Evolutionary conservation across 257 asterid species (phyloP), one percentile per base, ranked within the genome.

Genomic region (Solanum phureja): DNA sequence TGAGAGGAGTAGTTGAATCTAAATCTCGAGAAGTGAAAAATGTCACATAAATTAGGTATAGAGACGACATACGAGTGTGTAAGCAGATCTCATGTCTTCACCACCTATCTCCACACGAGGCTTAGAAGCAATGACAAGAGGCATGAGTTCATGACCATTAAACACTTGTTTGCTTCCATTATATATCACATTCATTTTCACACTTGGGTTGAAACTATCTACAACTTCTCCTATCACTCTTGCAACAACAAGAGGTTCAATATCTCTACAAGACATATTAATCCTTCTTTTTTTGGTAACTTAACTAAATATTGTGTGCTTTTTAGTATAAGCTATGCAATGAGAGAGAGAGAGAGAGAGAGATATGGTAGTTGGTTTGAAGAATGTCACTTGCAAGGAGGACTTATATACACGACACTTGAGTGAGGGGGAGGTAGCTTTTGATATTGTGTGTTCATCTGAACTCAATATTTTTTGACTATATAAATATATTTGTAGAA

Each of bases 141-240:
- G 99, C 98, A 93, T 93, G 91, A 96, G 94, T 87, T 96, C 97
- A 66, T 93, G 96, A 34, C 99, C 98, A 86, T 96, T 96, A n/a
- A 58, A 89, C 7, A 96, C 98, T 83, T 91, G 93, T 84, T 91
- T 92, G 93, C 90, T 93, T 49, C 84, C 24, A 60, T 89, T 91
- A 66, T 93, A 95, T 1, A 89, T 94, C 4, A 93, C 93, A 88
- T 38, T 92, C 90, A 96, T 75, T 74, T 84, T 92, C 72, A 95
- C 99, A 90, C 94, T 90, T 23, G 98, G 95, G 4, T 38, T 89
- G 95, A 95, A 96, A 81, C 4, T 76, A 83, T 95, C 98, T 4
- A 95, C 94, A 19, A 96, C 98, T 82, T 96, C 99, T 76, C 98
- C 99, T n/a, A 96, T 91, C 11, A 95, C 97, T 92, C 96, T 89